Conservation (phyloP, 2,329 filamentous ascomycete species). For the Cladosporium phlei region DNA sequence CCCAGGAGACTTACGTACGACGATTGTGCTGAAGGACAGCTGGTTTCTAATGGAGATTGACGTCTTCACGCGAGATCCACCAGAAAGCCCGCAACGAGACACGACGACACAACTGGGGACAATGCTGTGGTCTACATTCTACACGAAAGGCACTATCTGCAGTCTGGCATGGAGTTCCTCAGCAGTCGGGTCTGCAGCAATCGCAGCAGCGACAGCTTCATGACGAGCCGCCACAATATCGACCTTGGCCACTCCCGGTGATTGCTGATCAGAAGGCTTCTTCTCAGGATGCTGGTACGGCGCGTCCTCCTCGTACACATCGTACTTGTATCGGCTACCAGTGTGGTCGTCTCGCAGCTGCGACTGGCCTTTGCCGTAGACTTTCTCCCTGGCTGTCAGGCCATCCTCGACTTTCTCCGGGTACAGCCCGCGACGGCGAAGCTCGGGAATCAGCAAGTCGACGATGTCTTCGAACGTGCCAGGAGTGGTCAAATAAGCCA, state of each 20-base stretch:
- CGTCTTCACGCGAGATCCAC: too few species aligned
- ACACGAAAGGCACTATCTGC: conserved; percentile 6
- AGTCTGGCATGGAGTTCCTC: conserved; percentile 4
- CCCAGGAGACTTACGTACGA: too few species aligned
- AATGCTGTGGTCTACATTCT: too few species aligned
- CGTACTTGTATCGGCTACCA: conserved; percentile 58
- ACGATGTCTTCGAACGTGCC: conserved; percentile 51
- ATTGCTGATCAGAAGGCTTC: background rate
- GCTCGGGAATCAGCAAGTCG: conserved; percentile 46
- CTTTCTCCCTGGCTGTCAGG: conserved; percentile 45
- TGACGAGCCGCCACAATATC: background rate
- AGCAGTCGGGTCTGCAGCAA: background rate
- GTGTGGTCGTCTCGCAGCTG: conserved; percentile 55
- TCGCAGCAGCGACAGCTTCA: background rate
- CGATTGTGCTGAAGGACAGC: too few species aligned
- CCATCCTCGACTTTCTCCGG: conserved; percentile 27
- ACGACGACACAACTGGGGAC: too few species aligned
- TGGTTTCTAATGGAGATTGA: too few species aligned
- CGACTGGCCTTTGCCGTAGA: conserved; percentile 57
- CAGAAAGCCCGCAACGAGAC: too few species aligned
- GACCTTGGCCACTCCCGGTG: background rate
- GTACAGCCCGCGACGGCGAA: conserved; percentile 34
- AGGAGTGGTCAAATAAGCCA: conserved; percentile 48
- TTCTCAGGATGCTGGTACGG: conserved; percentile 27
- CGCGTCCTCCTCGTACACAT: conserved; percentile 54